These are phyloP conservation scores for Hevea brasiliensis DNA, from an alignment of 345 rosid genomes.

Conservation along the genomic window DNA sequence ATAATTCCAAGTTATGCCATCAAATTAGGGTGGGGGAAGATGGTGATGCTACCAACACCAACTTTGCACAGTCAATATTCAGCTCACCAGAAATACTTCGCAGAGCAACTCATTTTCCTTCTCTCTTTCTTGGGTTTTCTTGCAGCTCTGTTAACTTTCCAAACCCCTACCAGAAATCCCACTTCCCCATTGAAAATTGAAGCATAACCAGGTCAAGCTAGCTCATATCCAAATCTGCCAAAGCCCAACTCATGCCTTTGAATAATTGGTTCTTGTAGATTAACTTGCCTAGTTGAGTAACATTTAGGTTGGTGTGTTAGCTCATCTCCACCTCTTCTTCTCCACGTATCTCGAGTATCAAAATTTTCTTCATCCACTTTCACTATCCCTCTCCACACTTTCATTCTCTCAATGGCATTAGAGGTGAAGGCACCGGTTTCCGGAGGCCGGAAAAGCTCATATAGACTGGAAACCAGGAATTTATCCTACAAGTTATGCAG, in stretches of 20 bases:
- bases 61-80: constrained; percentile 40
- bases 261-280: not conserved
- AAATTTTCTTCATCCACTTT: constrained; percentile 45
- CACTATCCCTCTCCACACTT: constrained; percentile 20
- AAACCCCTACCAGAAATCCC: constrained; percentile 33
- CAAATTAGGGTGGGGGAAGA: constrained; percentile 20
- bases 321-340: constrained; percentile 59
- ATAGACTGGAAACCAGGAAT: constrained; percentile 55
- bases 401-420: constrained; percentile 52
- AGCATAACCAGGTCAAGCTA: constrained; percentile 7
- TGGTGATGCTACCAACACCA: constrained; percentile 27
- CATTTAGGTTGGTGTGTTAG: constrained; percentile 72
- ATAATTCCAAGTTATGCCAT: too few species aligned
- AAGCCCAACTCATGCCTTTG: too few species aligned
- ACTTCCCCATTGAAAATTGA: not conserved
- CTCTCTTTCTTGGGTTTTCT: constrained; percentile 19
- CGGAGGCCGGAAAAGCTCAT: constrained; percentile 39
- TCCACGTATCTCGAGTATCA: constrained; percentile 21
- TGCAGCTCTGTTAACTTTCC: constrained; percentile 19
- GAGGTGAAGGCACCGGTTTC: constrained; percentile 52
- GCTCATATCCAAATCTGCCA: too few species aligned
- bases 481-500: constrained; percentile 54
- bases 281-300: constrained; percentile 13
- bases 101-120: not conserved
- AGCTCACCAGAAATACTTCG: constrained; percentile 44